phyloP scores from a whole-genome alignment of 2,329 filamentous ascomycete genomes.

The Ascochyta pisi region DNA sequence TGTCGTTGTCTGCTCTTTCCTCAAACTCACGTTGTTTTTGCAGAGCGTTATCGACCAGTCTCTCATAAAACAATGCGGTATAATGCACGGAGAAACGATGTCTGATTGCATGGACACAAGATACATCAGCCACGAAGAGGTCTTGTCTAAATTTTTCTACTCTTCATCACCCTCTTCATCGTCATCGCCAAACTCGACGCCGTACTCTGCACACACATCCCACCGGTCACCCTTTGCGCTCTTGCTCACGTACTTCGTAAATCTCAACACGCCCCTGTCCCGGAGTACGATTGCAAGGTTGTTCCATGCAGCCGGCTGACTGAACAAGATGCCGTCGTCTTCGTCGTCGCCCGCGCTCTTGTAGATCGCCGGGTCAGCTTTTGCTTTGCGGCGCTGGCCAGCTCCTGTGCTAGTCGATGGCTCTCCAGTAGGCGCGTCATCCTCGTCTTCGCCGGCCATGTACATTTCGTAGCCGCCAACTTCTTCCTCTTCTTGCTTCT shows the following conservation, averaged over 20 bases:
- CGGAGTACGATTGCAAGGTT: constrained; percentile 88
- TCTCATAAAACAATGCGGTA: too few species aligned
- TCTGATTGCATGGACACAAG: too few species aligned
- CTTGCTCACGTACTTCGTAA: constrained; percentile 93
- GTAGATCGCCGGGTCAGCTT: constrained; percentile 84
- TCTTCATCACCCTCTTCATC: constrained; percentile 42
- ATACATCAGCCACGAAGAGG: too few species aligned
- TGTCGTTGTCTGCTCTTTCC: too few species aligned
- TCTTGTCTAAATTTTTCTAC: neutral
- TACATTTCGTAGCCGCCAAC: constrained; percentile 86
- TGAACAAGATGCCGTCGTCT: constrained; percentile 76
- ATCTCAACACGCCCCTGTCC: constrained; percentile 84
- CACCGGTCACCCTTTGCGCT: constrained; percentile 87
- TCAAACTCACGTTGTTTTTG: too few species aligned
- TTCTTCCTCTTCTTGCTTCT: constrained; percentile 57
- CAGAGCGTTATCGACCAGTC: too few species aligned
- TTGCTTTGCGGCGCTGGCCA: constrained; percentile 53
- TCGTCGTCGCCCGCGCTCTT: constrained; percentile 64
- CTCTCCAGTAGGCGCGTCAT: constrained; percentile 53
- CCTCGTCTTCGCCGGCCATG: constrained; percentile 84
- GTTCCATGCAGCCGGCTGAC: constrained; percentile 80
- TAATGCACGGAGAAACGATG: too few species aligned
- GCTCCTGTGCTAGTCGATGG: constrained; percentile 53
- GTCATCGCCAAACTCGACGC: constrained; percentile 67
- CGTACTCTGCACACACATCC: constrained; percentile 84